Percentiles rank a stretch among this genome's conserved stretches.
phyloP scores from a whole-genome alignment of 768 basidiomycete species.

The Rhodocollybia butyracea region DNA sequence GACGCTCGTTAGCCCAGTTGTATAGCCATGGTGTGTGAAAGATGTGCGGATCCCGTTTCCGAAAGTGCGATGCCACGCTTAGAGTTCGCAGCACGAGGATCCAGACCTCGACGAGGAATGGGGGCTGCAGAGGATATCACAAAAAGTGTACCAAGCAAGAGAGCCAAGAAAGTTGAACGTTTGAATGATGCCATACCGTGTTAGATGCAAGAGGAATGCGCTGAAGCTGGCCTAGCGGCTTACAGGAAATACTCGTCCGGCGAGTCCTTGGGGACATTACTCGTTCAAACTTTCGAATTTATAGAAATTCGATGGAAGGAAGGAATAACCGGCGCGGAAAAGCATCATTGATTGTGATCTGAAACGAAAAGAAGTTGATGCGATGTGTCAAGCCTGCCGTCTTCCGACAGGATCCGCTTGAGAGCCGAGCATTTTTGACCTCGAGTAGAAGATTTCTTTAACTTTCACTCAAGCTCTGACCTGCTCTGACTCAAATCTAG shows the following conservation, averaged over 20 bases:
- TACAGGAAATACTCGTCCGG: background rate
- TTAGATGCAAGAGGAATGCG: background rate
- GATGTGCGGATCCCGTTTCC: background rate
- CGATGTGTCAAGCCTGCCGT: too few species aligned
- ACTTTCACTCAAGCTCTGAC: too few species aligned
- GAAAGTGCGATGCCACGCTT: conserved; percentile 5
- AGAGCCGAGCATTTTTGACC: too few species aligned
- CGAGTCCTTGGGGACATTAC: background rate
- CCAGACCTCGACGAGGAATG: background rate
- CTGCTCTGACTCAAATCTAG: too few species aligned
- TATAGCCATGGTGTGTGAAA: background rate
- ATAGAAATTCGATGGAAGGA: background rate
- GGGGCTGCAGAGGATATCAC: background rate
- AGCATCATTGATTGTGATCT: too few species aligned
- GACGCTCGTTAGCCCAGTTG: background rate
- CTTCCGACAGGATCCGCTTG: too few species aligned
- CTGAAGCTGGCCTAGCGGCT: background rate
- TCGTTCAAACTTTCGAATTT: background rate
- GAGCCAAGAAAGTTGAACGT: background rate
- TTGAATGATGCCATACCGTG: background rate
- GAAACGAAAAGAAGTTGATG: too few species aligned
- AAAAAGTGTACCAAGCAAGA: background rate
- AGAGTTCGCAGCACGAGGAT: background rate
- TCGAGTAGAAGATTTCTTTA: too few species aligned
- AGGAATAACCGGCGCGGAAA: too few species aligned